Evolutionary conservation across 345 rosid species (phyloP).

Genomic region (Eucalyptus grandis): DNA sequence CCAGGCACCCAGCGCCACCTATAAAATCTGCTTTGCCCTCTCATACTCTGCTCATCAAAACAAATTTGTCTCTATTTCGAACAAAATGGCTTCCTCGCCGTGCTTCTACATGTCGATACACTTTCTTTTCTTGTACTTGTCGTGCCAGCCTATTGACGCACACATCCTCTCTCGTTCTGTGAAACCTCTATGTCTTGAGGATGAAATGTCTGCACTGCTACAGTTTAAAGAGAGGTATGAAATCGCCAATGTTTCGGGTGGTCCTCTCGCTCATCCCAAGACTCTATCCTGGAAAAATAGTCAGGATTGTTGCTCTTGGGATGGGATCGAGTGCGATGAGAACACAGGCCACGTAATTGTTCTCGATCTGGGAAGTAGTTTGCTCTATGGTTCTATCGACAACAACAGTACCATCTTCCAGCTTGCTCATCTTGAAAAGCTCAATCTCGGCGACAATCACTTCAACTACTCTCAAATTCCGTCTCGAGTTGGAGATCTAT

Average conservation of each 20-base stretch:
- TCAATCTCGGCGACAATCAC: fast-evolving
- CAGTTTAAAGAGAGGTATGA: neutral
- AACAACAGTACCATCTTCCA: fast-evolving
- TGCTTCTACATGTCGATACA: no score
- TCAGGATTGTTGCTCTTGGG: neutral
- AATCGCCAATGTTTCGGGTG: fast-evolving
- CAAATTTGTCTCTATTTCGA: fast-evolving
- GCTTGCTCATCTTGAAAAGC: no score
- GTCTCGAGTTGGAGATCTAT: no score
- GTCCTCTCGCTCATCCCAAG: neutral
- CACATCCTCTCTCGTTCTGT: no score
- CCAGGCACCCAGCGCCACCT: no score
- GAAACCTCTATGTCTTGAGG: no score
- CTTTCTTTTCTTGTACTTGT: no score
- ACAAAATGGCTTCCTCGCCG: no score
- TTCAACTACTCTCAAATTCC: no score
- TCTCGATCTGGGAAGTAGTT: neutral
- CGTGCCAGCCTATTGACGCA: fast-evolving
- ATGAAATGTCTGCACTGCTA: no score
- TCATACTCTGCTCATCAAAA: no score
- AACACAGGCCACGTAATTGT: neutral
- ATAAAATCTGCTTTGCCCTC: no score
- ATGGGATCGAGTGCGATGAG: neutral
- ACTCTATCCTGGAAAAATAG: neutral
- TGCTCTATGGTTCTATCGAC: neutral